Evolutionary conservation across 345 rosid species (phyloP).

Genomic region (Boechera stricta): DNA sequence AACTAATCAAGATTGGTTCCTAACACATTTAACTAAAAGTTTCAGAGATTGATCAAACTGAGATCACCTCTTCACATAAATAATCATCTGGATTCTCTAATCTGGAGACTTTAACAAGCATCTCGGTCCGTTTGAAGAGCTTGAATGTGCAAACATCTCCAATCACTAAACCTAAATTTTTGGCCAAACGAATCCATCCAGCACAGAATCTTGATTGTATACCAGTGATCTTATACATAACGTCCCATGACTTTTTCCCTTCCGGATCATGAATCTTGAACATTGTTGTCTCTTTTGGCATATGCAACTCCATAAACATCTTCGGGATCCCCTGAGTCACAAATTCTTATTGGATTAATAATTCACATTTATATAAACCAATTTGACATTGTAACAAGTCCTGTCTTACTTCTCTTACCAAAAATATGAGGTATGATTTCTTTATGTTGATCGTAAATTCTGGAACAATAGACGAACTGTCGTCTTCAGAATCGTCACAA

Average conservation of each 20-base stretch:
- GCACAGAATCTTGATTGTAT: constrained; percentile 32
- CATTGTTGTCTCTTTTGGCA: constrained; percentile 12
- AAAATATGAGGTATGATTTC: constrained; percentile 30
- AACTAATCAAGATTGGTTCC: constrained; percentile 13
- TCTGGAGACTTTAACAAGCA: constrained; percentile 27
- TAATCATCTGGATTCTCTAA: neutral
- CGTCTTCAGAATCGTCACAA: neutral
- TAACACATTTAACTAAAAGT: constrained; percentile 3
- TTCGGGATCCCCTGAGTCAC: constrained; percentile 20
- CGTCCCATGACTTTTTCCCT: constrained; percentile 29
- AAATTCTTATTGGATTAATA: neutral
- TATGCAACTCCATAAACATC: constrained; percentile 6
- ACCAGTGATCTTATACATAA: constrained; percentile 2
- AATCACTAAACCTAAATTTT: constrained; percentile 14
- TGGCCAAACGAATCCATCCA: constrained; percentile 40
- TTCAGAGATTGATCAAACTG: constrained; percentile 9
- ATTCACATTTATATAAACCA: neutral
- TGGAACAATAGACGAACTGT: constrained; percentile 23
- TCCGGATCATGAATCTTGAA: constrained; percentile 19
- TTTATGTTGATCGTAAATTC: constrained; percentile 25
- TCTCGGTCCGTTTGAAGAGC: constrained; percentile 31
- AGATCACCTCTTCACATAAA: neutral
- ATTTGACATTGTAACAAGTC: constrained; percentile 5
- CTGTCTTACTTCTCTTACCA: constrained; percentile 32
- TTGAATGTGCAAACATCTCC: constrained; percentile 38